Evolutionary conservation across 768 basidiomycete genomes (phyloP).

Genomic region (Auricularia sp.): DNA sequence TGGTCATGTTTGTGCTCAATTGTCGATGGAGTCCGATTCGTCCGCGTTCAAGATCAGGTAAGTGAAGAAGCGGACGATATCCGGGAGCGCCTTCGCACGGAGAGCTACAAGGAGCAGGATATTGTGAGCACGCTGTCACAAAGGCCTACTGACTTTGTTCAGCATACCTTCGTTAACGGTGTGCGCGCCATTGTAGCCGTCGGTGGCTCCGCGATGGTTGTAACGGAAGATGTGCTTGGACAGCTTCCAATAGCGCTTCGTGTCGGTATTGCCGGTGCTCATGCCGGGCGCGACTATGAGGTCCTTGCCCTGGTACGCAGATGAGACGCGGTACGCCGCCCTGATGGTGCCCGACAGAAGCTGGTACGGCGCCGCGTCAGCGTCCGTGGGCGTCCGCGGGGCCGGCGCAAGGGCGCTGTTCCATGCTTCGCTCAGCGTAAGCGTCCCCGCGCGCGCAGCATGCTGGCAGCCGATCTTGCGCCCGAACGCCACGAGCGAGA

Average conservation of each 20-base stretch:
- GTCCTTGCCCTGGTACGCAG: background rate
- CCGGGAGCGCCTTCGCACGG: conserved; percentile 40
- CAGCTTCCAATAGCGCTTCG: conserved; percentile 45
- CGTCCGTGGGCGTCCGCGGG: conserved; percentile 41
- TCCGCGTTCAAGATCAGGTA: conserved; percentile 59
- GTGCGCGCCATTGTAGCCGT: conserved; percentile 43
- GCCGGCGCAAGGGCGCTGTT: conserved; percentile 51
- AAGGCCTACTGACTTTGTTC: background rate
- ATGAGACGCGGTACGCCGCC: conserved; percentile 21
- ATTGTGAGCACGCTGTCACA: conserved; percentile 6
- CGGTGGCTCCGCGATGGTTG: conserved; percentile 19
- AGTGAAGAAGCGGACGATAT: conserved; percentile 56
- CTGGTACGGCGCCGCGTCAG: conserved; percentile 31
- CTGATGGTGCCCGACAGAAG: conserved; percentile 57
- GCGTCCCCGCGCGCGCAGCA: conserved; percentile 30
- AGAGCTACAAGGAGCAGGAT: conserved; percentile 28
- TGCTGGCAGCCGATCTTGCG: conserved; percentile 22
- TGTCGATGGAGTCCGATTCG: conserved; percentile 27
- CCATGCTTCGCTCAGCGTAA: conserved; percentile 42
- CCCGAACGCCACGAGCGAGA: conserved; percentile 53
- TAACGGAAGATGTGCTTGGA: conserved; percentile 63
- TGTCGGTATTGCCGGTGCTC: conserved; percentile 34
- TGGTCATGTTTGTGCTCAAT: background rate
- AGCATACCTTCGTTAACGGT: conserved; percentile 61
- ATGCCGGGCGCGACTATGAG: conserved; percentile 29